These are phyloP conservation scores for Aureobasidium zeae DNA, from an alignment of 2,329 filamentous ascomycete species.

Conservation along the genomic window DNA sequence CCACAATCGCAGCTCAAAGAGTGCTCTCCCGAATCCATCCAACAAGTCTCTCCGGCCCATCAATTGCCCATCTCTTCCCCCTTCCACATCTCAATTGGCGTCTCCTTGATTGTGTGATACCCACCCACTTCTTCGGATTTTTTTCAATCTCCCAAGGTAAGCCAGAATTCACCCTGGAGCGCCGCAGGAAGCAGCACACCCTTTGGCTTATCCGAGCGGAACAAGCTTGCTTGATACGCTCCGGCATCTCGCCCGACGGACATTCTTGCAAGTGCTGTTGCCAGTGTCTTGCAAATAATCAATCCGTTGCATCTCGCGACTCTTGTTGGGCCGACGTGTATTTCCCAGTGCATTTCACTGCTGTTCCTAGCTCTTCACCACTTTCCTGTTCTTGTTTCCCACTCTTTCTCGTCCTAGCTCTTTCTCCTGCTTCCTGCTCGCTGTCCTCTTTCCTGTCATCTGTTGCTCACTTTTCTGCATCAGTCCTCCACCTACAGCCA, in stretches of 20 bases:
- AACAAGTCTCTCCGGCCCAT: slow-evolving; percentile 11
- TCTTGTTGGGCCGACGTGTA: slow-evolving; percentile 14
- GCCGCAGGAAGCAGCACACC: no score
- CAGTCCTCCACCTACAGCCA: slow-evolving; percentile 34
- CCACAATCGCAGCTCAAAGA: slow-evolving; percentile 14
- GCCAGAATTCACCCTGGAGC: no score
- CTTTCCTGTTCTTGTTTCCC: slow-evolving; percentile 9
- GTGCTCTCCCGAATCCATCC: slow-evolving; percentile 9
- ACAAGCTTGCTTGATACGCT: no score
- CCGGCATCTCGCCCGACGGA: slow-evolving; percentile 12
- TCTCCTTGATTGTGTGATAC: slow-evolving; percentile 15
- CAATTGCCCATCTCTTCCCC: not conserved
- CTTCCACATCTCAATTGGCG: slow-evolving; percentile 1
- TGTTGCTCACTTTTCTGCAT: slow-evolving; percentile 10
- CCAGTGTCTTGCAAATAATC: slow-evolving; percentile 11
- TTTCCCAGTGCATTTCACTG: slow-evolving; percentile 7
- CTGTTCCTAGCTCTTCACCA: slow-evolving; percentile 14
- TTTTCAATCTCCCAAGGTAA: slow-evolving; percentile 11
- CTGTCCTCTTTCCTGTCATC: slow-evolving; percentile 3
- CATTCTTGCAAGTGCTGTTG: slow-evolving; percentile 8
- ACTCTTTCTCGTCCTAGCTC: slow-evolving; percentile 3
- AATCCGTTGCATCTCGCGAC: slow-evolving; percentile 14
- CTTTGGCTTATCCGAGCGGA: no score
- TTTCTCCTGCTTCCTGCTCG: not conserved
- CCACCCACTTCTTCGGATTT: slow-evolving; percentile 12